phyloP scores from a whole-genome alignment of 331 rosid species.

The Rhamnella rubrinervis region DNA sequence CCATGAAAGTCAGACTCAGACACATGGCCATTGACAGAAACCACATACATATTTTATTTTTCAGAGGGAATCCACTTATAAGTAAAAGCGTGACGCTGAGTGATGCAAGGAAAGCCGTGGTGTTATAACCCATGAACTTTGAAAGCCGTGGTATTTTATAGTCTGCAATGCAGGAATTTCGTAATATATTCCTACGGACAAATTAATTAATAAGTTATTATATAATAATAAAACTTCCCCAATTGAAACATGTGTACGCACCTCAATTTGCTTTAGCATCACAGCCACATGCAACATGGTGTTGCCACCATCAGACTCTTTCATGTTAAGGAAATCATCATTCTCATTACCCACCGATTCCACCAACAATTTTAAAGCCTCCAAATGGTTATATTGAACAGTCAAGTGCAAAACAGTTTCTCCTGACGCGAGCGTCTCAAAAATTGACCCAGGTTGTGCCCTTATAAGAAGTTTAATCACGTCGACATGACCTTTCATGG shows the following conservation, averaged over 20 bases:
- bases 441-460: background rate
- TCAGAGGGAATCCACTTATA: too few species aligned
- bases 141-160: too few species aligned
- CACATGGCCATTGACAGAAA: too few species aligned
- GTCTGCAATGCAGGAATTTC: too few species aligned
- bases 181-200: too few species aligned
- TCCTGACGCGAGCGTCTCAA: background rate
- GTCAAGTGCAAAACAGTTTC: constrained; percentile 3
- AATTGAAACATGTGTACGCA: background rate
- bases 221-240: too few species aligned
- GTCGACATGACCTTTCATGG: constrained; percentile 11
- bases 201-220: background rate
- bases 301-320: background rate
- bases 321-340: constrained; percentile 7
- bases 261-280: constrained; percentile 14
- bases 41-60: too few species aligned
- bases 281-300: constrained; percentile 19
- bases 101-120: too few species aligned
- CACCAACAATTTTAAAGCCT: constrained; percentile 9
- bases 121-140: too few species aligned
- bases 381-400: constrained; percentile 8
- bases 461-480: background rate
- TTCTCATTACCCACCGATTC: background rate
- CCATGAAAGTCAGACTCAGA: too few species aligned
- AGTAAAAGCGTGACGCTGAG: too few species aligned